These are phyloP conservation scores for Teunomyces funiuensis DNA, from an alignment of 805 yeast species.

Conservation along the genomic window DNA sequence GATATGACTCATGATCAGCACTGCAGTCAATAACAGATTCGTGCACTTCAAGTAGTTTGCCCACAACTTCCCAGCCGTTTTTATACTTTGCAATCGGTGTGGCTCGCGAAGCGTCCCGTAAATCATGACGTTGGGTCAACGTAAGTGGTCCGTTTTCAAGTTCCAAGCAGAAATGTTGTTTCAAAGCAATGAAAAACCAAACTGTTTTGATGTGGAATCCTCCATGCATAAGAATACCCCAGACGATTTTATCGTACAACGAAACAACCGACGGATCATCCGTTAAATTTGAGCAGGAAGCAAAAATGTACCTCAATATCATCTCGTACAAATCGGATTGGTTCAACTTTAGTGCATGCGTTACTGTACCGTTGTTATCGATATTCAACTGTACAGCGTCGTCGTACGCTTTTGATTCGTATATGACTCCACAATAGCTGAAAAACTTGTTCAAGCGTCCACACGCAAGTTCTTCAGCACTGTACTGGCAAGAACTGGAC, in stretches of 20 bases:
- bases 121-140: conserved; percentile 29
- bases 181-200: conserved; percentile 42
- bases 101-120: conserved; percentile 12
- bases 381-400: conserved; percentile 9
- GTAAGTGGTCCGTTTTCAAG: conserved; percentile 22
- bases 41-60: conserved; percentile 12
- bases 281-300: conserved; percentile 24
- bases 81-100: conserved; percentile 12
- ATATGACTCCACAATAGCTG: conserved; percentile 19
- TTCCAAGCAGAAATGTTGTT: conserved; percentile 24
- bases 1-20: conserved; percentile 11
- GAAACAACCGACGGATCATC: conserved; percentile 39
- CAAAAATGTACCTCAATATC: conserved; percentile 39
- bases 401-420: conserved; percentile 19
- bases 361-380: conserved; percentile 8
- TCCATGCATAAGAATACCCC: conserved; percentile 46
- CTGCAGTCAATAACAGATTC: conserved; percentile 15
- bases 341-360: conserved; percentile 10
- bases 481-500: neutral
- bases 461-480: neutral
- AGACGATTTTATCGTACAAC: conserved; percentile 39
- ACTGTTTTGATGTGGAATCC: conserved; percentile 42
- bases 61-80: conserved; percentile 19
- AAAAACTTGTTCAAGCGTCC: conserved; percentile 13
- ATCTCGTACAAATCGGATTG: conserved; percentile 25